Percentiles rank a stretch among this genome's conserved stretches.
Conservation (phyloP, 2,329 filamentous ascomycete genomes). For the Biscogniauxia mediterranea region DNA sequence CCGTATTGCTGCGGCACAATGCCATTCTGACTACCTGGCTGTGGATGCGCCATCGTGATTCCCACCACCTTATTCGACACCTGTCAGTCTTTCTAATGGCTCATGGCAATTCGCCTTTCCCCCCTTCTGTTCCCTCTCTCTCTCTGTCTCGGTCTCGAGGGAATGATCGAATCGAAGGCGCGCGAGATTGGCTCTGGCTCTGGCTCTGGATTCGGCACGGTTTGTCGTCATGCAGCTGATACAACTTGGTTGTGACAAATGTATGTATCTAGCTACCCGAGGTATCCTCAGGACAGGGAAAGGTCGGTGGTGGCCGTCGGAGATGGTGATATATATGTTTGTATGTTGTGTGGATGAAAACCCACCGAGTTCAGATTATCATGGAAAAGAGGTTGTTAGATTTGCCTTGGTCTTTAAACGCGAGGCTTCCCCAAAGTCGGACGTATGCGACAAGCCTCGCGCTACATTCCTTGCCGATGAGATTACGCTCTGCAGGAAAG, state of each 20-base stretch:
- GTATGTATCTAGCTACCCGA: not conserved
- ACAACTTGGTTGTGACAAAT: not conserved
- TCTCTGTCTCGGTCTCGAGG: not conserved
- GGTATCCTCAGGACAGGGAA: not conserved
- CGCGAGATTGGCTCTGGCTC: no score
- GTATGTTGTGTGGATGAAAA: not conserved
- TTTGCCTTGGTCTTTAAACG: not conserved
- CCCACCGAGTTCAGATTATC: not conserved
- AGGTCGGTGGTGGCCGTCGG: no score
- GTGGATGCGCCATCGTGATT: constrained; percentile 28
- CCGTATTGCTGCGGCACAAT: constrained; percentile 23
- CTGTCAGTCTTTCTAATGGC: constrained; percentile 11
- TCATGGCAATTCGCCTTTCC: constrained; percentile 12
- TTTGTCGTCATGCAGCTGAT: not conserved
- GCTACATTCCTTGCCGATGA: not conserved
- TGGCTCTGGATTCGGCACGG: no score
- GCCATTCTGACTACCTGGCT: constrained; percentile 27
- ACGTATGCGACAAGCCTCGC: not conserved
- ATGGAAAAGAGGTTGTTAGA: not conserved
- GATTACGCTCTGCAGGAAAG: not conserved
- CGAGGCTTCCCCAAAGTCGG: not conserved
- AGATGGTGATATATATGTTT: not conserved
- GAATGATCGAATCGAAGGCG: constrained; percentile 2
- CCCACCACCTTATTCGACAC: constrained; percentile 16
- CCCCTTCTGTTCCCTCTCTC: constrained; percentile 14